Base-by-base conservation (phyloP, 441 rosid species). In the Capsella rubella region DNA sequence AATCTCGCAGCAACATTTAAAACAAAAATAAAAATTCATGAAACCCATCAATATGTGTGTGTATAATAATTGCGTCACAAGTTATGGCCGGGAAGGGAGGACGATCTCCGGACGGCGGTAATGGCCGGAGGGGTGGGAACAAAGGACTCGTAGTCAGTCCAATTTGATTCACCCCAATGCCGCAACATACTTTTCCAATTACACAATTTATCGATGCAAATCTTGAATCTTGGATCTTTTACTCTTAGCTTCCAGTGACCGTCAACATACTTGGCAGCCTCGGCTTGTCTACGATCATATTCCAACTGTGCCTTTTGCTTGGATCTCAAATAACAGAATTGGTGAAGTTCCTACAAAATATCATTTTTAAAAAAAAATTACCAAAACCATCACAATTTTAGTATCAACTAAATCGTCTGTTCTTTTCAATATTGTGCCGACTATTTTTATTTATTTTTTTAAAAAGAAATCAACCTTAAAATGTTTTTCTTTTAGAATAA, bases 241-340 rank as follows among this genome's bases (percentile, higher is more conserved):
- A 92, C 70, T 73, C 76, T 73, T 28, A 84, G 80, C 16, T 67
- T 87, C 97, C 93, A 92, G 51, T 95, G 97, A 8, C 86, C 87
- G 25, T 92, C 97, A 8, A 83, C 47, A 83, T 80, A 89, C 63
- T 88, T 89, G 1, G 78, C 87, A 7, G 74, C 83, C 86, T 88
- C 90, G 6, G 99, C 97, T 84, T 86, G 82, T 77, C 82, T 81
- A 29, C 97, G 77, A 50, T 95, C 94, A 73, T 79, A 92, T 64
- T 92, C 97, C 13, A 95, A 59, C 58, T 84, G 94, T 5, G 97
- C 97, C 86, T 95, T 95, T 71, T 92, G 97, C 83, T 86, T 94
- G 7, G 98, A 94, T 35, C 71, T 68, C 76, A 94, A 43, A 67
- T 83, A 39, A 67, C 96, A 94, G 64, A 94, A 91, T 69, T 89